phyloP scores from a whole-genome alignment of 352 stramenopile genomes.

The Pythium utonaiense region DNA sequence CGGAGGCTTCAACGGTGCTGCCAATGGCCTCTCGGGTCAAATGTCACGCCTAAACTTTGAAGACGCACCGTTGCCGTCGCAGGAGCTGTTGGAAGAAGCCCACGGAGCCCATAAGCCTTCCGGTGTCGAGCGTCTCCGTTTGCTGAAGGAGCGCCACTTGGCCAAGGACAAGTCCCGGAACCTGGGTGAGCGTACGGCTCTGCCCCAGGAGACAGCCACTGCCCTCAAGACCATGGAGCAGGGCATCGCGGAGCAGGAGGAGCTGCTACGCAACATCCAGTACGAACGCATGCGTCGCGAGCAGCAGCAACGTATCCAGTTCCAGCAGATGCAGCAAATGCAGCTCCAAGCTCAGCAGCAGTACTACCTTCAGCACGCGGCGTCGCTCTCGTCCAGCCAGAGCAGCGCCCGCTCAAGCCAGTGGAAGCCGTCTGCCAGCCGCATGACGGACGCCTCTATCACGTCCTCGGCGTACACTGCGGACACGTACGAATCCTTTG shows the following conservation, averaged over 20 bases:
- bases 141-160: constrained; percentile 63
- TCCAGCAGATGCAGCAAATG: constrained; percentile 13
- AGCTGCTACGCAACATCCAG: constrained; percentile 55
- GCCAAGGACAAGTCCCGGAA: constrained; percentile 57
- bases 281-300: constrained; percentile 39
- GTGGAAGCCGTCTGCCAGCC: constrained; percentile 14
- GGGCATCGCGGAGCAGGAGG: constrained; percentile 63
- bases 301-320: constrained; percentile 16
- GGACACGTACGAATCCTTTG: constrained; percentile 8
- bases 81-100: constrained; percentile 31
- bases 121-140: constrained; percentile 41
- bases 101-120: constrained; percentile 36
- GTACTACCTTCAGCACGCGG: constrained; percentile 22
- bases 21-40: not conserved
- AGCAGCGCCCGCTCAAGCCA: constrained; percentile 3
- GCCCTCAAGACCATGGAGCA: constrained; percentile 52
- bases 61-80: constrained; percentile 15
- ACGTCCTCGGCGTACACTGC: constrained; percentile 20
- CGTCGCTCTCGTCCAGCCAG: constrained; percentile 15
- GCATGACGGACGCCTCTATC: constrained; percentile 19
- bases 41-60: constrained; percentile 20
- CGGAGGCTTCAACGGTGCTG: not conserved
- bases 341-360: constrained; percentile 10
- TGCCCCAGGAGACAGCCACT: constrained; percentile 18
- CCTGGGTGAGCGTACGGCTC: constrained; percentile 9